These are phyloP conservation scores for Extremus antarcticus DNA, from an alignment of 495 filamentous ascomycete genomes.

Conservation along the genomic window DNA sequence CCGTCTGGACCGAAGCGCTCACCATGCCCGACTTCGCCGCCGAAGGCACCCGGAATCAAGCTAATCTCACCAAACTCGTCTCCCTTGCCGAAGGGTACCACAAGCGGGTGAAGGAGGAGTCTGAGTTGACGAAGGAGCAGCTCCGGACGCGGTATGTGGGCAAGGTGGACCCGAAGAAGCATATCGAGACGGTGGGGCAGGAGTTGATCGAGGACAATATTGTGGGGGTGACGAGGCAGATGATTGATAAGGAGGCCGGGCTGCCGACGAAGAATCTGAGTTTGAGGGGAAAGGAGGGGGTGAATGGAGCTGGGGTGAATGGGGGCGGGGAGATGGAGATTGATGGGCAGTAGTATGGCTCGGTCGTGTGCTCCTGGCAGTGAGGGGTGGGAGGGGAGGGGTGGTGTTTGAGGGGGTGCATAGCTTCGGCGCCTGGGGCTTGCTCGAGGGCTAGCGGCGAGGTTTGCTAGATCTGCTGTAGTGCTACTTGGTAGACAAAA, in stretches of 20 bases:
- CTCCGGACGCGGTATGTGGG: constrained; percentile 98
- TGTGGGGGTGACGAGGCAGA: constrained; percentile 86
- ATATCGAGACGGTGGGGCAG: constrained; percentile 91
- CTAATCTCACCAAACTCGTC: constrained; percentile 77
- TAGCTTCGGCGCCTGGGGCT: neutral
- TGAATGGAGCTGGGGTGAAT: neutral
- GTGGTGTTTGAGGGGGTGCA: neutral
- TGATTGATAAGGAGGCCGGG: constrained; percentile 94
- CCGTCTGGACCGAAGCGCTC: constrained; percentile 95
- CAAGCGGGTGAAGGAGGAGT: constrained; percentile 97
- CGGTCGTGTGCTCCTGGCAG: no score
- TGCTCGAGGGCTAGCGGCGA: no score
- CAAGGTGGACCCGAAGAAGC: constrained; percentile 98
- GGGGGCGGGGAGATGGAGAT: neutral
- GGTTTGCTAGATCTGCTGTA: no score
- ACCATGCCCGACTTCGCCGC: constrained; percentile 92
- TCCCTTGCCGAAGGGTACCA: constrained; percentile 89
- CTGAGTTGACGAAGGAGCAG: constrained; percentile 90
- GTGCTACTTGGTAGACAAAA: no score
- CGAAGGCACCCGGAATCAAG: constrained; percentile 73
- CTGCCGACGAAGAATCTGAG: neutral
- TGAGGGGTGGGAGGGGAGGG: neutral
- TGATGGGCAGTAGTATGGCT: neutral
- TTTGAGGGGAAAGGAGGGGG: neutral
- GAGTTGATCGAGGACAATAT: constrained; percentile 98